Conservation (phyloP, 805 yeast genomes). For the Cephaloascus albidus region DNA sequence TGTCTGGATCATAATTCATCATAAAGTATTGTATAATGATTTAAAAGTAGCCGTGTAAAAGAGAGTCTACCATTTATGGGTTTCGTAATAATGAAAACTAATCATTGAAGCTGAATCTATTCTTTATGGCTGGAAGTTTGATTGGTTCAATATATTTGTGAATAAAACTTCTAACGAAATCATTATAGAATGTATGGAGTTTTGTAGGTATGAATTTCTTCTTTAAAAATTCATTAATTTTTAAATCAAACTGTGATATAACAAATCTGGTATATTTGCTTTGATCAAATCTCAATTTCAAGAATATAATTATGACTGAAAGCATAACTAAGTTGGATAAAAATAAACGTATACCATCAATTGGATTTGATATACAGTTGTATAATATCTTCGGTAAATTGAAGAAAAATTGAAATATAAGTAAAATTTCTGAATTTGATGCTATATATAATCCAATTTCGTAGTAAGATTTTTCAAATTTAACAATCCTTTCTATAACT, state of each 20-base stretch:
- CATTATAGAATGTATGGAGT: slow-evolving; percentile 8
- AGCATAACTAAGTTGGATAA: slow-evolving; percentile 25
- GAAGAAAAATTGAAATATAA: slow-evolving; percentile 12
- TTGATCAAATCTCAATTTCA: slow-evolving; percentile 23
- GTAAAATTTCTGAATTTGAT: slow-evolving; percentile 23
- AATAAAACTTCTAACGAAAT: slow-evolving; percentile 10
- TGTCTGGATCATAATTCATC: too few relatives aligned
- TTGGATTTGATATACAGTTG: slow-evolving; percentile 7
- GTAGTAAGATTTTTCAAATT: slow-evolving; percentile 20
- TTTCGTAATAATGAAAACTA: too few relatives aligned
- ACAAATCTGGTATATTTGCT: slow-evolving; percentile 25
- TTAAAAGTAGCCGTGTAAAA: too few relatives aligned
- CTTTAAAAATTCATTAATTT: slow-evolving; percentile 17
- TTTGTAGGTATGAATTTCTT: slow-evolving; percentile 4
- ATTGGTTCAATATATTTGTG: slow-evolving; percentile 12
- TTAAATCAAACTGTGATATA: slow-evolving; percentile 34
- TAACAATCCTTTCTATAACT: slow-evolving; percentile 17
- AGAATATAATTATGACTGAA: slow-evolving; percentile 17
- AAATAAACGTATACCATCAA: slow-evolving; percentile 14
- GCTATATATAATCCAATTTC: slow-evolving; percentile 28
- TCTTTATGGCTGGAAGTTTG: slow-evolving; percentile 11
- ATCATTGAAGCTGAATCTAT: too few relatives aligned
- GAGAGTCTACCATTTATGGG: too few relatives aligned
- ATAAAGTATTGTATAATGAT: too few relatives aligned
- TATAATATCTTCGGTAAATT: slow-evolving; percentile 16